phyloP scores from a whole-genome alignment of 2,329 filamentous ascomycete genomes.

The Trichoderma sp. region DNA sequence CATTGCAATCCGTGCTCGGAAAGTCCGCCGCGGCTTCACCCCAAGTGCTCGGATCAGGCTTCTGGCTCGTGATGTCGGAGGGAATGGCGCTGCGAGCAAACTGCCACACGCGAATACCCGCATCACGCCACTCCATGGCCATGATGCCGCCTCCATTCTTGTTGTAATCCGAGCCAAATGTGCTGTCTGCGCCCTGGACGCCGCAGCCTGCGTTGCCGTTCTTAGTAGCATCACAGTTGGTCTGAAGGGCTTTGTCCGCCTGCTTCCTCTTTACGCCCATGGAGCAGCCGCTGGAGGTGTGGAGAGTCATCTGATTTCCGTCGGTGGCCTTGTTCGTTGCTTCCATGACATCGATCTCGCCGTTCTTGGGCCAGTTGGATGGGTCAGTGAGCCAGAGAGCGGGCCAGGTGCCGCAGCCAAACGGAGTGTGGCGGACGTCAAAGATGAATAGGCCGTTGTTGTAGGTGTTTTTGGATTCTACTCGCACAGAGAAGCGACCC shows the following conservation, averaged over 20 bases:
- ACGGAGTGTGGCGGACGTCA: slow-evolving; percentile 64
- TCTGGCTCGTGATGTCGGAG: slow-evolving; percentile 49
- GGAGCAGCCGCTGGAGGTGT: slow-evolving; percentile 54
- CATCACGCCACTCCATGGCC: slow-evolving; percentile 61
- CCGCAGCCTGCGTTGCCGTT: slow-evolving; percentile 60
- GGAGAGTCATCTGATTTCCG: slow-evolving; percentile 62
- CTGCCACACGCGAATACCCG: slow-evolving; percentile 65
- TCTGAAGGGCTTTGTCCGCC: slow-evolving; percentile 45
- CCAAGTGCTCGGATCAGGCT: slow-evolving; percentile 63
- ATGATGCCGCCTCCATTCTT: slow-evolving; percentile 57
- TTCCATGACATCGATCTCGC: slow-evolving; percentile 67
- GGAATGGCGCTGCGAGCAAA: slow-evolving; percentile 53
- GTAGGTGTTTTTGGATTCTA: slow-evolving; percentile 62
- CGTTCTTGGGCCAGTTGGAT: slow-evolving; percentile 61
- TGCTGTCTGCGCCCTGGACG: slow-evolving; percentile 45
- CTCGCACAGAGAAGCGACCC: slow-evolving; percentile 63
- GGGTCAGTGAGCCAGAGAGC: slow-evolving; percentile 66
- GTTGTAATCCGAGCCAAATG: slow-evolving; percentile 57
- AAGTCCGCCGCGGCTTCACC: slow-evolving; percentile 65
- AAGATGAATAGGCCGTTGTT: slow-evolving; percentile 67
- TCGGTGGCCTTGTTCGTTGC: slow-evolving; percentile 54
- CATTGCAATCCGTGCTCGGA: slow-evolving; percentile 62
- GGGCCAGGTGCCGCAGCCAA: slow-evolving; percentile 65
- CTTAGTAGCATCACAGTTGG: slow-evolving; percentile 53
- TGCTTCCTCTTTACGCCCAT: slow-evolving; percentile 57